A percentile compares a stretch with the other conserved stretches of the same genome.
Evolutionary conservation across 257 asterid species (phyloP).

Genomic region (Nicotiana otophora): DNA sequence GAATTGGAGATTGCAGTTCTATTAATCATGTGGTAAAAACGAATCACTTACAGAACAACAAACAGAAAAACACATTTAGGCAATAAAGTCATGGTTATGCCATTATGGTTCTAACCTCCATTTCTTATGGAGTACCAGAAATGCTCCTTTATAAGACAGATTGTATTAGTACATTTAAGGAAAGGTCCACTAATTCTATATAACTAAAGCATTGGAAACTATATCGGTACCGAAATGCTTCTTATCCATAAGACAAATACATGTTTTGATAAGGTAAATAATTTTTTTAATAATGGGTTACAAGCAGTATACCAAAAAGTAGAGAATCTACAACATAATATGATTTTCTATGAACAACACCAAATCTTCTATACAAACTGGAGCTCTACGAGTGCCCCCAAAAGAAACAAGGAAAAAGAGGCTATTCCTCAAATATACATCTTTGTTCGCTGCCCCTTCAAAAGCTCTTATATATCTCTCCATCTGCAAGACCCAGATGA

Average conservation of each 20-base stretch:
- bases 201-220: neutral
- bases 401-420: too few relatives aligned
- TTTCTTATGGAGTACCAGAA: neutral
- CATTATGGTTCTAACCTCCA: neutral
- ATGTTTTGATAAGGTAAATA: too few relatives aligned
- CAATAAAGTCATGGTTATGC: neutral
- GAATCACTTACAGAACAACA: neutral
- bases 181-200: neutral
- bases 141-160: neutral
- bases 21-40: neutral
- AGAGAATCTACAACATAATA: too few relatives aligned
- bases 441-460: too few relatives aligned
- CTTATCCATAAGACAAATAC: neutral
- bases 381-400: too few relatives aligned
- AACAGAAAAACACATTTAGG: neutral
- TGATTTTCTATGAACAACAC: too few relatives aligned
- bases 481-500: too few relatives aligned
- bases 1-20: conserved; percentile 1
- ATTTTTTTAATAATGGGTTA: too few relatives aligned
- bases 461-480: too few relatives aligned
- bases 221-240: neutral
- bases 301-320: too few relatives aligned
- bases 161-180: neutral
- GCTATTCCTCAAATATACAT: too few relatives aligned
- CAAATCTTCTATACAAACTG: too few relatives aligned